Evolutionary conservation across 441 rosid genomes (phyloP).

Genomic region (Adansonia gregorii): DNA sequence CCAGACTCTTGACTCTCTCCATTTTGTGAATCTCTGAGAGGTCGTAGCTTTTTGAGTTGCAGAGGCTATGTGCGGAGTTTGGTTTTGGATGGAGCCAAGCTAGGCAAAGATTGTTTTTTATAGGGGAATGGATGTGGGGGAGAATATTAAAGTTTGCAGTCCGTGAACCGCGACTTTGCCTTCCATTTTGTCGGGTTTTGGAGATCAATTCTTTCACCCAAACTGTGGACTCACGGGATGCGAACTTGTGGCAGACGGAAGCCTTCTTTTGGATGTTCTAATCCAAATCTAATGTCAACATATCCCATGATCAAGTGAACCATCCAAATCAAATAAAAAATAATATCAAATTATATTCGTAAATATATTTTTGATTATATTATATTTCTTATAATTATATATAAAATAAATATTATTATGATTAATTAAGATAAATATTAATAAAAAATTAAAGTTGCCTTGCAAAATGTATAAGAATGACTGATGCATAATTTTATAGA

Average conservation of each 20-base stretch:
- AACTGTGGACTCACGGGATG: constrained; percentile 13
- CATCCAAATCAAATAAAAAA: too few species aligned
- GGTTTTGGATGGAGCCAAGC: not conserved
- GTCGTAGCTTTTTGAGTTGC: too few species aligned
- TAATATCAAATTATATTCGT: too few species aligned
- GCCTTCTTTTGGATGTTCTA: not conserved
- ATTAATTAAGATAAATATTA: too few species aligned
- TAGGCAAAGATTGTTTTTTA: not conserved
- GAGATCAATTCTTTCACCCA: not conserved
- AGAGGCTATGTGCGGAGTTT: too few species aligned
- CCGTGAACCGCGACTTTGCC: constrained; percentile 1
- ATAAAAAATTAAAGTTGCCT: too few species aligned
- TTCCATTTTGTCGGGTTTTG: not conserved
- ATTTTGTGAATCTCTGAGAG: not conserved
- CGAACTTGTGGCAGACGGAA: constrained; percentile 6
- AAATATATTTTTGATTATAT: too few species aligned
- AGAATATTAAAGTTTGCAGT: not conserved
- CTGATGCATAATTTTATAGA: too few species aligned
- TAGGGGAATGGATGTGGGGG: not conserved
- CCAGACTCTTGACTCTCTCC: not conserved
- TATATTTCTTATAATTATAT: too few species aligned
- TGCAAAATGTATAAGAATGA: too few species aligned
- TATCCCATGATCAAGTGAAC: not conserved
- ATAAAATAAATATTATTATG: too few species aligned
- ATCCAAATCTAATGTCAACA: not conserved